These are phyloP conservation scores for Tetracladium setigerum DNA, from an alignment of 495 filamentous ascomycete species.

Conservation along the genomic window DNA sequence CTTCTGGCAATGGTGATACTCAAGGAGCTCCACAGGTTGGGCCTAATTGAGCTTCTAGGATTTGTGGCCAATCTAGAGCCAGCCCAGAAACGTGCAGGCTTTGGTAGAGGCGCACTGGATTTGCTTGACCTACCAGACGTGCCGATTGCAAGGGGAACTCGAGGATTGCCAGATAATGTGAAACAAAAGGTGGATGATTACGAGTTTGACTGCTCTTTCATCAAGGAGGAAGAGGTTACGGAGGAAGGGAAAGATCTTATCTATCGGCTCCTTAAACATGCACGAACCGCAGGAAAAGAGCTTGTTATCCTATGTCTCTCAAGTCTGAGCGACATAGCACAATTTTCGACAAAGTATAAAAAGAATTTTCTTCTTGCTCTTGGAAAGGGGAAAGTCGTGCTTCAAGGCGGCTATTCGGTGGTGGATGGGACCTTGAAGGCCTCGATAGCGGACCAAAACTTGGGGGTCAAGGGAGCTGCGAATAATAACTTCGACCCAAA, in stretches of 20 bases:
- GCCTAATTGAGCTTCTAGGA: neutral
- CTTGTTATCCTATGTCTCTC: too few species aligned
- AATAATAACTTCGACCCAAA: too few species aligned
- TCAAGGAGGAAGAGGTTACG: neutral
- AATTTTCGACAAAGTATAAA: too few species aligned
- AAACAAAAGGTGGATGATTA: conserved; percentile 5
- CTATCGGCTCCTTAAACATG: neutral
- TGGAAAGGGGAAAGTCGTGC: too few species aligned
- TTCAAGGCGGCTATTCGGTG: too few species aligned
- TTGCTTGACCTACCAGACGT: conserved; percentile 4
- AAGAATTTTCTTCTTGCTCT: too few species aligned
- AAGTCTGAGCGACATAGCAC: too few species aligned
- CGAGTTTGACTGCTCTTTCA: neutral
- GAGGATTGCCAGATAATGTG: neutral
- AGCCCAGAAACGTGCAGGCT: neutral
- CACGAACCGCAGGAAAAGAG: too few species aligned
- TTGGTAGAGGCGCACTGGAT: conserved; percentile 2
- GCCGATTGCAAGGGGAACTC: conserved; percentile 1
- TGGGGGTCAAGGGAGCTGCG: too few species aligned
- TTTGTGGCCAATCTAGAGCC: conserved; percentile 4
- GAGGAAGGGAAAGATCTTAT: neutral
- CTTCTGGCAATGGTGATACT: conserved; percentile 5
- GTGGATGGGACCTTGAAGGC: too few species aligned
- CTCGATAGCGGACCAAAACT: too few species aligned
- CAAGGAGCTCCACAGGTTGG: conserved; percentile 5